Percentiles rank a stretch among this genome's conserved stretches.
Evolutionary conservation across 1,139 yeast genomes (phyloP).

Genomic region (Saccharomyces hybrid): DNA sequence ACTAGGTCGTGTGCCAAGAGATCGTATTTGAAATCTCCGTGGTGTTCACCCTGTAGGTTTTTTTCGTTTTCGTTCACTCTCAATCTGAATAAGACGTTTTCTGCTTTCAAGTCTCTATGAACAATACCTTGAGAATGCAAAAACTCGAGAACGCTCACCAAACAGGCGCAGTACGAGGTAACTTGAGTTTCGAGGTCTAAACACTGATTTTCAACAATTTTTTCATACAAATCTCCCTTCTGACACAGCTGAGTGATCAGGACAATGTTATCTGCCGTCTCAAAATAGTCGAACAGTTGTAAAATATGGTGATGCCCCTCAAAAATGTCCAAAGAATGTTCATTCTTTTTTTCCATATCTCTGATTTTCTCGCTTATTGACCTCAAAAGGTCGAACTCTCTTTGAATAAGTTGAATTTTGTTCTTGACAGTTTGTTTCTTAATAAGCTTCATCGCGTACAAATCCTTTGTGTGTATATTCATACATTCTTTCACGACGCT

Average conservation of each 20-base stretch:
- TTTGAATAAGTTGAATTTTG: slow-evolving; percentile 27
- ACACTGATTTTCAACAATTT: slow-evolving; percentile 42
- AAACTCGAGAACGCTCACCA: slow-evolving; percentile 53
- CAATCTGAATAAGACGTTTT: slow-evolving; percentile 56
- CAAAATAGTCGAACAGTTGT: slow-evolving; percentile 62
- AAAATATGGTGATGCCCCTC: slow-evolving; percentile 52
- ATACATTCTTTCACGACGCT: slow-evolving; percentile 32
- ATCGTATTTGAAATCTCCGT: slow-evolving; percentile 16
- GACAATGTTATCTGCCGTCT: slow-evolving; percentile 52
- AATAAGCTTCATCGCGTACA: slow-evolving; percentile 31
- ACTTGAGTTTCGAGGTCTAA: slow-evolving; percentile 44
- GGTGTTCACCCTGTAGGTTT: slow-evolving; percentile 1
- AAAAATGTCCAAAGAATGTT: slow-evolving; percentile 15
- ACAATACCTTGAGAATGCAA: slow-evolving; percentile 67
- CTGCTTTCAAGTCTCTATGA: slow-evolving; percentile 87
- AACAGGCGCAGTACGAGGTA: slow-evolving; percentile 37
- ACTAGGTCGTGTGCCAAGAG: slow-evolving; percentile 42
- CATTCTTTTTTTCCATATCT: slow-evolving; percentile 14
- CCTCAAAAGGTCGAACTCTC: slow-evolving; percentile 28
- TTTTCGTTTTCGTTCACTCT: slow-evolving; percentile 16
- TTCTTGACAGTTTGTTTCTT: slow-evolving; percentile 24
- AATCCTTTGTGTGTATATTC: slow-evolving; percentile 25
- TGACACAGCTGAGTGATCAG: slow-evolving; percentile 60
- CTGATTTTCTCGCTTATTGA: slow-evolving; percentile 22
- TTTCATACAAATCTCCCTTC: slow-evolving; percentile 63